These are phyloP conservation scores for Peronospora farinosa DNA, from an alignment of 352 stramenopile genomes.

Conservation along the genomic window DNA sequence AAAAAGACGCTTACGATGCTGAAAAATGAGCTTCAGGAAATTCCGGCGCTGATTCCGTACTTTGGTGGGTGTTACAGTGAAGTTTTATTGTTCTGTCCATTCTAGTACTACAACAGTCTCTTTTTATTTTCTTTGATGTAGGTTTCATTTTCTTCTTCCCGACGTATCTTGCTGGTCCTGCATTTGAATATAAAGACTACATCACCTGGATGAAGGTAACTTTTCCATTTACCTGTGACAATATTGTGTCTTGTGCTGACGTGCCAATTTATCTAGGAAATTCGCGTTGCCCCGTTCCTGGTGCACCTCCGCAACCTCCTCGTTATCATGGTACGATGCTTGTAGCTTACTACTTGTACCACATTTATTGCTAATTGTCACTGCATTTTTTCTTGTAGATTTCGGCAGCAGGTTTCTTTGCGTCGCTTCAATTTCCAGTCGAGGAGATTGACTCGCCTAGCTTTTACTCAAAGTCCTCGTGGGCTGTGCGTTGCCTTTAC, in stretches of 20 bases:
- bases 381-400: constrained; percentile 26
- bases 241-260: background rate
- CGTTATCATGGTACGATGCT: constrained; percentile 53
- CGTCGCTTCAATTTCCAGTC: constrained; percentile 71
- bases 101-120: background rate
- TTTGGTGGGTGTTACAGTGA: constrained; percentile 38
- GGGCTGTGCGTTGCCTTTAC: constrained; percentile 51
- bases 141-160: constrained; percentile 86
- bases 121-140: constrained; percentile 10
- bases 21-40: constrained; percentile 62
- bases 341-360: background rate
- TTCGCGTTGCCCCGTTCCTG: constrained; percentile 49
- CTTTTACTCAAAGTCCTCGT: constrained; percentile 58
- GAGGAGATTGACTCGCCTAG: constrained; percentile 71
- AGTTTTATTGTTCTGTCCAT: background rate
- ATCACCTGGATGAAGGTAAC: constrained; percentile 68
- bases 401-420: constrained; percentile 61
- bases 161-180: constrained; percentile 76
- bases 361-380: background rate
- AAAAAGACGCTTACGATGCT: constrained; percentile 66
- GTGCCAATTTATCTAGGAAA: constrained; percentile 26
- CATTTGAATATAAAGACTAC: constrained; percentile 85
- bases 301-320: constrained; percentile 75
- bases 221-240: background rate
- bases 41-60: constrained; percentile 63